Evolutionary conservation across 805 yeast genomes (phyloP).

Genomic region (Sugiyamaella boreocaroliniensis): DNA sequence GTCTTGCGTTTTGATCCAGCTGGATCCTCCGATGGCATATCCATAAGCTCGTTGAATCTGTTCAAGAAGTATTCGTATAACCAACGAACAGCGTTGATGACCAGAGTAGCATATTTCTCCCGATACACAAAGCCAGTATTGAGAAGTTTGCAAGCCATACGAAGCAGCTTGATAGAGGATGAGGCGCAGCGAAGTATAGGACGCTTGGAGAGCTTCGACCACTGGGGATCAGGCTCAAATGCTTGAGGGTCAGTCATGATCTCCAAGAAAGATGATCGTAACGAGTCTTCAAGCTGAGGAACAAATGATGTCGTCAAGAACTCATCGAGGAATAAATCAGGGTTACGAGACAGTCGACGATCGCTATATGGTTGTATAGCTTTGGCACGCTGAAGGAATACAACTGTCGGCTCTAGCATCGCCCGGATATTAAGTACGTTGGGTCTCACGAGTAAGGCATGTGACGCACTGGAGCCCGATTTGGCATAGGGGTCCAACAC

Average conservation of each 20-base stretch:
- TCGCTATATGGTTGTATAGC: slow-evolving; percentile 31
- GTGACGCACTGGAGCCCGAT: slow-evolving; percentile 50
- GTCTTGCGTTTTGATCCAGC: slow-evolving; percentile 3
- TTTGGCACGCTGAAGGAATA: slow-evolving; percentile 57
- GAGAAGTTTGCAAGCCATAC: slow-evolving; percentile 44
- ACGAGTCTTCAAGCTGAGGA: slow-evolving; percentile 53
- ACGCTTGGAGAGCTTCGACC: slow-evolving; percentile 24
- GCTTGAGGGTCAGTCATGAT: slow-evolving; percentile 38
- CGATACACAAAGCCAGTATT: slow-evolving; percentile 58
- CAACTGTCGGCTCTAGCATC: slow-evolving; percentile 63
- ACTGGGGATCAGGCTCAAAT: slow-evolving; percentile 30
- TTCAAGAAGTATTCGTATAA: slow-evolving; percentile 11
- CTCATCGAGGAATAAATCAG: slow-evolving; percentile 43
- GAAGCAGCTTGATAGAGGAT: slow-evolving; percentile 43
- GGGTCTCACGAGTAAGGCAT: slow-evolving; percentile 60
- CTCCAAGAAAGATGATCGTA: slow-evolving; percentile 47
- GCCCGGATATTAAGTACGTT: slow-evolving; percentile 75
- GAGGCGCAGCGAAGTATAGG: slow-evolving; percentile 38
- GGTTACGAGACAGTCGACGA: slow-evolving; percentile 20
- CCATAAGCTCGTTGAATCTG: slow-evolving; percentile 15
- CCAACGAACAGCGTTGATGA: slow-evolving; percentile 26
- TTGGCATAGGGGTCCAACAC: slow-evolving; percentile 43
- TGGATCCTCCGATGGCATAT: slow-evolving; percentile 11
- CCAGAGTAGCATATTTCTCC: slow-evolving; percentile 42
- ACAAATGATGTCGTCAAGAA: slow-evolving; percentile 62